Base-by-base conservation (phyloP, 148 eudicot species). In the Tetragonia tetragonoides region DNA sequence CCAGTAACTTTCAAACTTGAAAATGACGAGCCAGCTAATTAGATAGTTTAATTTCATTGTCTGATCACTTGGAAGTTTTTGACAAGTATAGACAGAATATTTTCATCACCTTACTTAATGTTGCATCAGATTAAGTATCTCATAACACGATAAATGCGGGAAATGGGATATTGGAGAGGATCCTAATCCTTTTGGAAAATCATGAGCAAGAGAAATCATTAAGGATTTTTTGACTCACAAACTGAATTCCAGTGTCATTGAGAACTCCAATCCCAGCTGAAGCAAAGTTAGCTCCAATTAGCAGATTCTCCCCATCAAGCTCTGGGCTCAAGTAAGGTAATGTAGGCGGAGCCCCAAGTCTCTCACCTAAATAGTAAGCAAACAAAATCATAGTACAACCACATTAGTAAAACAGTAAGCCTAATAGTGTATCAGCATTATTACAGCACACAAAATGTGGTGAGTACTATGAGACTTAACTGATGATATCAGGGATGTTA, bases 181-280 rank as follows among this genome's bases (percentile, higher is more conserved):
- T n/a, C n/a, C n/a, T n/a, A n/a, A n/a, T n/a, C n/a, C n/a, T n/a
- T 49, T 49, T 9, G 12, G 11, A 49, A 49, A 49, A 10, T 1
- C 53, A 49, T 49, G 11, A 49, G 10, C 53, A 49, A 0, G 49
- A 49, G 53, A 8, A 6, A 14, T n/a, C n/a, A n/a, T 49, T 49
- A 9, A 49, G 53, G 14, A 6, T 10, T 0, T 8, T 7, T 16
- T 56, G 28, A 73, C 94, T 81, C 81, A 92, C 97, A 84, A 90
- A 92, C 66, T 92, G 97, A 75, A 89, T 21, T 71, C 97, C 97
- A 2, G 97, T 92, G 83, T 92, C 97, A 66, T 92, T 87, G 2
- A 92, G 89, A 63, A 92, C 81, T 23, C 94, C 97, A 67, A 92
- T 84, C 6, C 94, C 97, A 10, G 97, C 97, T 3, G 97, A 92